A percentile compares a stretch with the other conserved stretches of the same genome.
Conservation (phyloP, 1,139 yeast species). For the Pichia cactophila region DNA sequence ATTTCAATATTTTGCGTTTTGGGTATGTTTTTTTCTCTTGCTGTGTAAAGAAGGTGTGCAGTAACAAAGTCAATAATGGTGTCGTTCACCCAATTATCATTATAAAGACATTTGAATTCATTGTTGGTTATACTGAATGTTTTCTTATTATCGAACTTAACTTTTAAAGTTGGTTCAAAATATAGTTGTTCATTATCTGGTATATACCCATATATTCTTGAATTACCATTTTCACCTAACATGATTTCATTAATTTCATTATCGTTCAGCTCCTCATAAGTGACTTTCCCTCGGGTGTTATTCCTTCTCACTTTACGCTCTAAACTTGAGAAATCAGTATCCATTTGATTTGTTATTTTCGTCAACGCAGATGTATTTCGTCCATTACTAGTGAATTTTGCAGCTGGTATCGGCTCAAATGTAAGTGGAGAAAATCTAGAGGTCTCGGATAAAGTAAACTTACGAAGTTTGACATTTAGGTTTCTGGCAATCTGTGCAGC, state of each 20-base stretch:
- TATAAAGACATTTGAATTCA: conserved; percentile 62
- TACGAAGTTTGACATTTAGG: background rate
- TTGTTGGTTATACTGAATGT: conserved; percentile 46
- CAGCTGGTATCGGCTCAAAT: background rate
- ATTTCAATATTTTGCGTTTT: conserved; percentile 44
- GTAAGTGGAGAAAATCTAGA: background rate
- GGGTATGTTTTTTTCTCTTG: conserved; percentile 28
- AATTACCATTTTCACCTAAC: conserved; percentile 12
- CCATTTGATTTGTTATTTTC: background rate
- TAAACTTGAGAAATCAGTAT: conserved; percentile 10
- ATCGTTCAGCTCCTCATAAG: conserved; percentile 11
- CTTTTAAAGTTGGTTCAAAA: conserved; percentile 47
- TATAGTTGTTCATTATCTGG: conserved; percentile 24
- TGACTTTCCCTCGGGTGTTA: conserved; percentile 2
- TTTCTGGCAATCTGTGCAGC: background rate
- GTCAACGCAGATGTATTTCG: background rate
- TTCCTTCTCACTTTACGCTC: conserved; percentile 7
- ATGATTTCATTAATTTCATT: conserved; percentile 12
- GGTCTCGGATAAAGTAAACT: background rate
- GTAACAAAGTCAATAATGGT: conserved; percentile 65
- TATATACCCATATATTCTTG: conserved; percentile 20
- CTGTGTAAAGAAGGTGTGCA: conserved; percentile 40
- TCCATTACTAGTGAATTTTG: background rate
- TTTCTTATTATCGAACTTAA: conserved; percentile 40
- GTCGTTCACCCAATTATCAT: conserved; percentile 73